Evolutionary conservation across 768 basidiomycete genomes (phyloP).

Genomic region (Kwoniella europaea): DNA sequence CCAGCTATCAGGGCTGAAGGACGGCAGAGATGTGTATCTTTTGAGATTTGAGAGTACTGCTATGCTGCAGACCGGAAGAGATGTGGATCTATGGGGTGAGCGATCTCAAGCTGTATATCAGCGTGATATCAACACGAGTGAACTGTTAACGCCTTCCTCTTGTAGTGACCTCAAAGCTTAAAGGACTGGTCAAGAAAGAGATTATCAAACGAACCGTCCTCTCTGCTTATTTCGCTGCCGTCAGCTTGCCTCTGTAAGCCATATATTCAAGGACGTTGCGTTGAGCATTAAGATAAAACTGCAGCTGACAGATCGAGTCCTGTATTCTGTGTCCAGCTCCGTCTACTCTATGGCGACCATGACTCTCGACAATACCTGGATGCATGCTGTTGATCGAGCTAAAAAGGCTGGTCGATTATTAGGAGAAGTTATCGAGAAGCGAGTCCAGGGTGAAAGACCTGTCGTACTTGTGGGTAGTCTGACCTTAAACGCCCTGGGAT

Average conservation of each 20-base stretch:
- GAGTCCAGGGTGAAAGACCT: constrained; percentile 61
- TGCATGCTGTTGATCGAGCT: constrained; percentile 60
- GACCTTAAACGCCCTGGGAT: not conserved
- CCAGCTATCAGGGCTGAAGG: constrained; percentile 29
- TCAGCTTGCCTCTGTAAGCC: constrained; percentile 51
- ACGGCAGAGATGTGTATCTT: constrained; percentile 59
- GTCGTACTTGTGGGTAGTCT: constrained; percentile 57
- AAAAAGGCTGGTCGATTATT: constrained; percentile 61
- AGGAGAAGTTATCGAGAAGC: constrained; percentile 61
- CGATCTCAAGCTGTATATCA: not conserved
- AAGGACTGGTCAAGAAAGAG: constrained; percentile 55
- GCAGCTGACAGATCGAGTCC: too few species aligned
- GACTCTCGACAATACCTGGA: constrained; percentile 57
- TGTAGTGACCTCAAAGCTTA: constrained; percentile 55
- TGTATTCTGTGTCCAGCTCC: constrained; percentile 27
- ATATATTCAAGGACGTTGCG: not conserved
- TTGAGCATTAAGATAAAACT: too few species aligned
- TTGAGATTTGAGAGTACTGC: constrained; percentile 57
- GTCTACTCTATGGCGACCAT: constrained; percentile 56
- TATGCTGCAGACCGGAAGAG: constrained; percentile 51
- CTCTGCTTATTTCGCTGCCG: constrained; percentile 60
- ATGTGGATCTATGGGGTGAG: constrained; percentile 49
- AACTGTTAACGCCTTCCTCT: too few species aligned
- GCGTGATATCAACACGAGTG: too few species aligned
- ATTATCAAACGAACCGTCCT: constrained; percentile 62